Base-by-base conservation (phyloP, 75 land plant species). In the Azolla pinnata region DNA sequence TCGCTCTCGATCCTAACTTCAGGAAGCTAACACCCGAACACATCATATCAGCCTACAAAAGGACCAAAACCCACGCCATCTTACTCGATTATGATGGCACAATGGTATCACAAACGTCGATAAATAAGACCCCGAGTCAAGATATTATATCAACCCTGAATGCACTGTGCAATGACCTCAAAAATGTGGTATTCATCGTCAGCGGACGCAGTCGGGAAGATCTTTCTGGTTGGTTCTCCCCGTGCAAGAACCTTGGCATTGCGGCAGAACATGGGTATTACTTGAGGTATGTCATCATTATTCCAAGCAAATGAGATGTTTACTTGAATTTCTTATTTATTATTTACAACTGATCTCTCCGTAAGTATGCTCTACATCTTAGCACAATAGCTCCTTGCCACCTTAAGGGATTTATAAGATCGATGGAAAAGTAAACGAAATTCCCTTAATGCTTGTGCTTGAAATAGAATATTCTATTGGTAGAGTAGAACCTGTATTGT, bases 211-310 rank as follows among this genome's bases (percentile, higher is more conserved):
- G 62, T 16, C 59, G 65, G 59, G 29, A 81, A 21, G 72, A 63
- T 42, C 66, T 84, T 0, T 48, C 66, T 18, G 62, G 69, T 21
- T 81, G 88, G 88, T 84, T 84, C 60, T 75, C 85, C 20, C 29
- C 62, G 0, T 84, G 88, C 48, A 69, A 70, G 18, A 69, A 67
- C 49, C 52, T 84, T 24, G 87, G 81, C 1, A 57, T 85, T 56
- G 81, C 85, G 30, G 85, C 88, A 16, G 88, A 85, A 62, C 88
- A 84, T 73, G 88, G 88, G 18, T 84, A 75, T 49, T 84, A 78
- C 45, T 8, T 73, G 5, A 84, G 85, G 87, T 84, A 55, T n/a
- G 51, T 16, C n/a, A 24, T 3, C 47, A 46, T 4, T 59, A 28
- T 59, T 3, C 16, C 33, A 35, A 38, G n/a, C n/a, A n/a, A n/a